Evolutionary conservation across 352 stramenopile genomes (phyloP).

Genomic region (Pythium aristosporum): DNA sequence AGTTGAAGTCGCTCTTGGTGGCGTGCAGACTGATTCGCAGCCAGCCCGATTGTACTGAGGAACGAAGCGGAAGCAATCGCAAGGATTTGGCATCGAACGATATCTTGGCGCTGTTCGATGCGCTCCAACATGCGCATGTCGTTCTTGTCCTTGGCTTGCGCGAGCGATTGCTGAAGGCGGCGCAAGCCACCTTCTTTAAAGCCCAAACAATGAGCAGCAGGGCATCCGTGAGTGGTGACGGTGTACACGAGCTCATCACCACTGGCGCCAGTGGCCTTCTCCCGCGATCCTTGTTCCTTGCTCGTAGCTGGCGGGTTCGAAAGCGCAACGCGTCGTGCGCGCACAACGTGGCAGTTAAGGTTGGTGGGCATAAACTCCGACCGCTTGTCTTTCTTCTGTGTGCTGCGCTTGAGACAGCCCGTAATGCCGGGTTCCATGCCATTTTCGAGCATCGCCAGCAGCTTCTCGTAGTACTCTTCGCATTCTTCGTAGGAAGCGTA

Average conservation of each 20-base stretch:
- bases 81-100: slow-evolving; percentile 77
- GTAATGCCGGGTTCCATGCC: slow-evolving; percentile 83
- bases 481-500: slow-evolving; percentile 62
- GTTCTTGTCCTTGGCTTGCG: slow-evolving; percentile 45
- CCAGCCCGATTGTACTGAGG: slow-evolving; percentile 65
- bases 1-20: slow-evolving; percentile 62
- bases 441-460: slow-evolving; percentile 68
- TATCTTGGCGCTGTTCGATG: slow-evolving; percentile 79
- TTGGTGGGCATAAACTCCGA: slow-evolving; percentile 88
- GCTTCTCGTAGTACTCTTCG: slow-evolving; percentile 66
- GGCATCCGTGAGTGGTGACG: slow-evolving; percentile 78
- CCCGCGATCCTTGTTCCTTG: slow-evolving; percentile 19
- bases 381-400: slow-evolving; percentile 84
- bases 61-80: slow-evolving; percentile 73
- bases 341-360: slow-evolving; percentile 79
- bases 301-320: slow-evolving; percentile 22
- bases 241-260: slow-evolving; percentile 68
- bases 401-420: slow-evolving; percentile 79
- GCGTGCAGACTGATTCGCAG: slow-evolving; percentile 48
- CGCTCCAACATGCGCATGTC: slow-evolving; percentile 53
- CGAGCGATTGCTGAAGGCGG: slow-evolving; percentile 47
- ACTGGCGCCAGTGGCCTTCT: slow-evolving; percentile 21
- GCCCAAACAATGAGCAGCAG: slow-evolving; percentile 72
- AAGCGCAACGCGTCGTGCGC: slow-evolving; percentile 54
- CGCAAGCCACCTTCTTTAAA: slow-evolving; percentile 86